Evolutionary conservation across 495 filamentous ascomycete species (phyloP), one percentile per base, ranked within the genome.

Genomic region (Lasiosphaeria hispida): DNA sequence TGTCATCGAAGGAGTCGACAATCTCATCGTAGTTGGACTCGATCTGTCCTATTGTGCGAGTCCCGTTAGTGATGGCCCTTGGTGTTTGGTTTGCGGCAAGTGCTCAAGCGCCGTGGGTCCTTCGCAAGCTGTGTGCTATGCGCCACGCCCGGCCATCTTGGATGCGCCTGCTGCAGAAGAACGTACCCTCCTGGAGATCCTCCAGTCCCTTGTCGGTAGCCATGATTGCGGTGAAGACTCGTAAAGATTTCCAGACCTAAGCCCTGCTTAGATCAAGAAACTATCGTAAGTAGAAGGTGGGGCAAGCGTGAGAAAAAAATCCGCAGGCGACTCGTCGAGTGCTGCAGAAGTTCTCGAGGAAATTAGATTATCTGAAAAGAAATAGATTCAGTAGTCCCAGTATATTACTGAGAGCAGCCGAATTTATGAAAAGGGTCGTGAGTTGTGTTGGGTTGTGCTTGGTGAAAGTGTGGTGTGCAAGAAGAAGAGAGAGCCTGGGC

Each of bases 11-110:
- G 57, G 92, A 96, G 78, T 99, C 94, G 75, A 92, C 94, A 68
- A 93, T 90, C 85, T 99, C 95, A 85, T 99, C 94, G 80, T 99
- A 99, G 89, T 97, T 99, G 70, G 92, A 96, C 81, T 97, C 94
- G 82, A 99, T 97, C 80, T 92, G 89, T 73, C 89, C 95, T 96
- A 78, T 68, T 72, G 60, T 42, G 45, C 40, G 42, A 50, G 11
- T 4, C 10, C 18, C 13, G 62, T 72, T 50, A 69, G 69, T 56
- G 38, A 15, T 36, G 37, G 43, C 50, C 39, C 37, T 5, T 35
- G 33, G 15, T 17, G 11, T 10, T 42, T 4, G 39, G 57, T 53
- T 53, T 44, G 23, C 35, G 36, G 18, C 23, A 30, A 30, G 23
- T 5, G 23, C 23, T 30, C 23, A 30, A 30, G 23, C 23, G 23